Percentiles rank a stretch among this genome's conserved stretches.
These are phyloP conservation scores for Schizochytrium sp. DNA, from an alignment of 108 stramenopile genomes.

Conservation along the genomic window DNA sequence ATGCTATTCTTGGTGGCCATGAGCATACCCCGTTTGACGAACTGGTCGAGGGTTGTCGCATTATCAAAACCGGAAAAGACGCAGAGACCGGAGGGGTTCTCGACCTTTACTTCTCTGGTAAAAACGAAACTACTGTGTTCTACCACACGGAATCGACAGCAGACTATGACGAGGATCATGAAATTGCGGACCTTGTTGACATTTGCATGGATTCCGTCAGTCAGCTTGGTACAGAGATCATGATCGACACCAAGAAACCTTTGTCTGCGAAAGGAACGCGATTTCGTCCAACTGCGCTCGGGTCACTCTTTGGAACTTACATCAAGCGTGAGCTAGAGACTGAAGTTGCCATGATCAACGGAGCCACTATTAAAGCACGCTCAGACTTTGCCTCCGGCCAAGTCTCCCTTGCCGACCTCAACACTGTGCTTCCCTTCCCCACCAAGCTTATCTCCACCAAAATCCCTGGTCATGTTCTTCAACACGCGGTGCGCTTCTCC, in stretches of 20 bases:
- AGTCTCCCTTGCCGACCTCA: slow-evolving; percentile 81
- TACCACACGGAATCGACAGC: slow-evolving; percentile 1
- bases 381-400: slow-evolving; percentile 69
- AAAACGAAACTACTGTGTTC: not conserved
- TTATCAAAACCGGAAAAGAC: slow-evolving; percentile 82
- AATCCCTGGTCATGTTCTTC: slow-evolving; percentile 77
- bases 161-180: slow-evolving; percentile 69
- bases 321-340: slow-evolving; percentile 78
- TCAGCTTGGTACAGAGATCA: slow-evolving; percentile 75
- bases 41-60: slow-evolving; percentile 67
- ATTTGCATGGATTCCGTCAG: slow-evolving; percentile 74
- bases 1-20: slow-evolving; percentile 84
- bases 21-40: slow-evolving; percentile 81
- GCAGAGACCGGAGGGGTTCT: slow-evolving; percentile 76
- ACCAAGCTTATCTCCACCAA: slow-evolving; percentile 82
- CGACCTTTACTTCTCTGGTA: slow-evolving; percentile 70
- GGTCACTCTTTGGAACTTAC: slow-evolving; percentile 77
- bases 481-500: slow-evolving; percentile 79
- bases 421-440: slow-evolving; percentile 85
- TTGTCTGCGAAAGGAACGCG: slow-evolving; percentile 78
- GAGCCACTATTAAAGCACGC: slow-evolving; percentile 82
- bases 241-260: slow-evolving; percentile 61
- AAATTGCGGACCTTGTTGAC: slow-evolving; percentile 75
- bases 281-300: slow-evolving; percentile 81
- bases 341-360: slow-evolving; percentile 82